Percentiles rank a stretch among this genome's conserved stretches.
Conservation (phyloP, 257 asterid genomes). For the Cordia subcordata region DNA sequence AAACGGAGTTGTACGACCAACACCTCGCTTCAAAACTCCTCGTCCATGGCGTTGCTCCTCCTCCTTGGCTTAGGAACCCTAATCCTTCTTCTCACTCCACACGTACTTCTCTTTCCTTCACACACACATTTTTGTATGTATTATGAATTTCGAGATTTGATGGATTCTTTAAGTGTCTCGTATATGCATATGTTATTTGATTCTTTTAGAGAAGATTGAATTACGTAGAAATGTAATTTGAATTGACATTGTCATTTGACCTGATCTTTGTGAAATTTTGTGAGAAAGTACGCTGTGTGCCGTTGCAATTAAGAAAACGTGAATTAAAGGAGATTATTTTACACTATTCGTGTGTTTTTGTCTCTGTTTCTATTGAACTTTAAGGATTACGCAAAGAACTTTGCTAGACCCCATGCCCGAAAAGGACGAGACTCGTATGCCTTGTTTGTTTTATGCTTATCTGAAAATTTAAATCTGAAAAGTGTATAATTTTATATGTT, state of each 20-base stretch:
- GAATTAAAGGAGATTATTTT: not conserved
- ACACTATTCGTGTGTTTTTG: not conserved
- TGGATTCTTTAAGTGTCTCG: too few relatives aligned
- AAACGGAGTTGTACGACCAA: conserved; percentile 56
- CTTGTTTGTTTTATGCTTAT: too few relatives aligned
- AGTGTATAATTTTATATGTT: too few relatives aligned
- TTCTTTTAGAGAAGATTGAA: too few relatives aligned
- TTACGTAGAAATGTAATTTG: too few relatives aligned
- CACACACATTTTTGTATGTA: too few relatives aligned
- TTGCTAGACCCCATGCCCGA: too few relatives aligned
- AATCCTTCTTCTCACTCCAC: conserved; percentile 20
- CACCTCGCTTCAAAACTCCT: conserved; percentile 53
- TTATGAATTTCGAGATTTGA: too few relatives aligned
- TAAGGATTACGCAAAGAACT: not conserved
- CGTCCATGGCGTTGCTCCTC: conserved; percentile 33
- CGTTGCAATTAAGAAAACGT: not conserved
- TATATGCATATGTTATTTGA: too few relatives aligned
- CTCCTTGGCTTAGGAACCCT: conserved; percentile 70
- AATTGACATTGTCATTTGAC: too few relatives aligned
- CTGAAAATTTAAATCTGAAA: too few relatives aligned
- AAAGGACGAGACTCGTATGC: too few relatives aligned
- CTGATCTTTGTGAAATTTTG: not conserved
- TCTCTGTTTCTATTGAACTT: not conserved
- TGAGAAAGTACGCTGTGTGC: not conserved
- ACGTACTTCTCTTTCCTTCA: not conserved